Base-by-base conservation (phyloP, 2,329 filamentous ascomycete genomes). In the Tolypocladium endophyticum region DNA sequence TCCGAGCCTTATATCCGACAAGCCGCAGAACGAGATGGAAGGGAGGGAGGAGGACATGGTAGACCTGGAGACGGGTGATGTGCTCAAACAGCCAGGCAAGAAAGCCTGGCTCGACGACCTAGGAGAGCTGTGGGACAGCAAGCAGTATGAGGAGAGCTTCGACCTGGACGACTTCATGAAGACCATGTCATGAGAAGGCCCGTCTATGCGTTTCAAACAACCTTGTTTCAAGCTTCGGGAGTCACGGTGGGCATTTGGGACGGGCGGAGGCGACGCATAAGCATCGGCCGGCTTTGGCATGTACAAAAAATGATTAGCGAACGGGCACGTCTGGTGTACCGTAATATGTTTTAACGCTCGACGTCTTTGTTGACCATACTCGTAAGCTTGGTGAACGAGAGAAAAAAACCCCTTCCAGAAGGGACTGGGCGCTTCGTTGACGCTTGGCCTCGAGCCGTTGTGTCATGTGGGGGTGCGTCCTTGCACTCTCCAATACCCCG, bases 121-220 rank as follows among this genome's bases (percentile, higher is more conserved):
- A 60, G 93, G 91, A 60, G 94, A 99, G 74, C 77, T 99, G 36
- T 99, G 94, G 93, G 94, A 99, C 72, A 93, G 97, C 72, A 87
- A 87, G 71, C 92, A 97, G 78, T 99, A 99, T 74, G 92, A 97
- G 75, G 94, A 99, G 77, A 95, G 96, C 74, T 97, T 97, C 73
- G 91, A 97, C 72, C 77, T 99, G 65, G 92, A 96, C 68, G 92
- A 90, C 4, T 99, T 97, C 77, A 81, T 99, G 77, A 92, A 92
- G 73, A 95, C 85, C 66, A 97, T 99, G 90, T 90, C 91, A 61
- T 81, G 69, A 70, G 53, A 36, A 14, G 50, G 30, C 20, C 2
- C 14, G 20, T 16, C 20, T 54, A 23, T 16, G 50, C 30, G 50
- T 7, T 35, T 11, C n/a, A n/a, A 20, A 33, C 18, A 52, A 16